Evolutionary conservation across 495 filamentous ascomycete species (phyloP).

Genomic region (Xylaria longipes): DNA sequence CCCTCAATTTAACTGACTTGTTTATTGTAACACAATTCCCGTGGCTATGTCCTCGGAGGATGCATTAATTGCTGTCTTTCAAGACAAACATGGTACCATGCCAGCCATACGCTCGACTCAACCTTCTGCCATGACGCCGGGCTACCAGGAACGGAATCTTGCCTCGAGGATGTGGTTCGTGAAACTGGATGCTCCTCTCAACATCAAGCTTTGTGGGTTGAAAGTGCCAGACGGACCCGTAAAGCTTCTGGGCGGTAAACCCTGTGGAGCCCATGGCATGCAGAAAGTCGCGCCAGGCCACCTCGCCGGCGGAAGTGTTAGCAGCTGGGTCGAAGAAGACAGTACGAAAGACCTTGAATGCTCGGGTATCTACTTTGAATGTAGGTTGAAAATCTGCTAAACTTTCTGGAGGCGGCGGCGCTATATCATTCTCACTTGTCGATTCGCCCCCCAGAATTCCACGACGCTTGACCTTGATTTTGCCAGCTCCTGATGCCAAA

Average conservation of each 20-base stretch:
- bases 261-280: slow-evolving; percentile 55
- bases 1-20: no score
- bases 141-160: slow-evolving; percentile 54
- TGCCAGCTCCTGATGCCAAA: slow-evolving; percentile 2
- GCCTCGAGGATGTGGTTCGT: slow-evolving; percentile 57
- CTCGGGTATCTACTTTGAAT: slow-evolving; percentile 51
- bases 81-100: slow-evolving; percentile 13
- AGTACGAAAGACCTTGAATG: slow-evolving; percentile 54
- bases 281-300: slow-evolving; percentile 60
- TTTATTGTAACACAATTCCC: no score
- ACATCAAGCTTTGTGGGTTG: slow-evolving; percentile 45
- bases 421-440: slow-evolving; percentile 14
- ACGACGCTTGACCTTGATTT: slow-evolving; percentile 52
- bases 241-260: slow-evolving; percentile 55
- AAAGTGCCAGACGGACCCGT: slow-evolving; percentile 63
- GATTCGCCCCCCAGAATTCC: slow-evolving; percentile 32
- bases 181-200: slow-evolving; percentile 57
- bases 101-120: slow-evolving; percentile 56
- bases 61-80: no score
- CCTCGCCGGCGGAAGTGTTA: slow-evolving; percentile 46
- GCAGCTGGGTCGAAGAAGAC: slow-evolving; percentile 49
- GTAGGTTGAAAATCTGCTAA: slow-evolving; percentile 32
- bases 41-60: no score
- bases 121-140: slow-evolving; percentile 49
- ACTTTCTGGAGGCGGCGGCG: background rate